Base-by-base conservation (phyloP, 2,329 filamentous ascomycete species). In the Fusarium virguliforme region DNA sequence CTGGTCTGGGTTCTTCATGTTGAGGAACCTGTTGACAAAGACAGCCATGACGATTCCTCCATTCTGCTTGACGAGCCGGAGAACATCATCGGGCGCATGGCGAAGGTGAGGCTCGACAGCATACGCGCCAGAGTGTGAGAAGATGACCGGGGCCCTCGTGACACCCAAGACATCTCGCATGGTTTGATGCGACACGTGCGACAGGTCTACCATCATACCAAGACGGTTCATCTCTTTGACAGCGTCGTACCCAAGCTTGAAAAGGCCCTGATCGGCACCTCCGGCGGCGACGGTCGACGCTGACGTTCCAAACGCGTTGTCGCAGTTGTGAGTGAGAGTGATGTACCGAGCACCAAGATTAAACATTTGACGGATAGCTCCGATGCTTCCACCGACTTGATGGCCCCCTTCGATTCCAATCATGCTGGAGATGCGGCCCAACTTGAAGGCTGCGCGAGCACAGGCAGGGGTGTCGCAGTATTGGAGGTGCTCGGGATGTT, bases 71-170 rank as follows among this genome's bases (percentile, higher is more conserved):
- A 84, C 67, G 3, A 65, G 60, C 6, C 75, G 70, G 1, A 84
- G 64, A 2, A 84, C 77, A 57, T 81, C 79, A 53, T 84, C 82
- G 3, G 82, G 81, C 1, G 82, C 82, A 57, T 84, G 81, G 3
- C 83, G 78, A 9, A 77, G 70, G 62, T 82, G 79, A 18, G 77
- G 58, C 35, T 73, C 70, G n/a, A 76, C 50, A 38, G 72, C 53
- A 60, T 75, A 75, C 8, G 74, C 74, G 1, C 74, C 72, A 9
- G 77, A 79, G 41, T 79, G 78, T 7, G 77, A 79, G 67, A 78
- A 79, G 12, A 80, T 78, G 28, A 79, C 76, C 0, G 78, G 78
- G 0, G 77, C 75, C 0, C 64, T 68, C 1, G 75, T 65, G 8
- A 77, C 51, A 4, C 68, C 68, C 9, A 79, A 40, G 3, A 74